A percentile compares a stretch with the other conserved stretches of the same genome.
Evolutionary conservation across 2,329 filamentous ascomycete species (phyloP).

Genomic region (Lecanicillium sp.): DNA sequence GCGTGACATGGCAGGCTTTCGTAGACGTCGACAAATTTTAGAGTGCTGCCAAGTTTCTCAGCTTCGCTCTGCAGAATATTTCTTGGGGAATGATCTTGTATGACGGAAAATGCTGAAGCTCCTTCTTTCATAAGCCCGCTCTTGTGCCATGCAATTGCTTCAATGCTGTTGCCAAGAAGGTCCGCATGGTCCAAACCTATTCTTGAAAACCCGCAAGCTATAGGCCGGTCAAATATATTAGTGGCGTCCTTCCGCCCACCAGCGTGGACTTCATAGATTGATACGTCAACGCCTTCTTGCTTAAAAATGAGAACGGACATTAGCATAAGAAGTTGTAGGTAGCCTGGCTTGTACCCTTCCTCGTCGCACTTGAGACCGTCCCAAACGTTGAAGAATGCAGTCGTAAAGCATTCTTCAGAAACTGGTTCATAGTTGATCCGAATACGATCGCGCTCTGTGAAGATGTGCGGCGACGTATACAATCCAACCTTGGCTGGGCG

Average conservation of each 20-base stretch:
- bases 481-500: conserved; percentile 30
- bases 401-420: conserved; percentile 28
- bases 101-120: conserved; percentile 28
- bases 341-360: conserved; percentile 17
- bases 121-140: conserved; percentile 39
- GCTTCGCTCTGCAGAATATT: conserved; percentile 27
- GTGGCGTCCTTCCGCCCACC: conserved; percentile 42
- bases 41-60: conserved; percentile 20
- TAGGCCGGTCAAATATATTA: conserved; percentile 35
- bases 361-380: conserved; percentile 19
- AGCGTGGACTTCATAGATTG: conserved; percentile 35
- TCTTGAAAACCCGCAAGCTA: conserved; percentile 35
- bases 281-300: conserved; percentile 32
- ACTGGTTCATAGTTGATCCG: conserved; percentile 30
- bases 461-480: conserved; percentile 41
- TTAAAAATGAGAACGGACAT: conserved; percentile 38
- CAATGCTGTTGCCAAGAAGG: conserved; percentile 34
- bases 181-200: conserved; percentile 40
- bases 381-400: conserved; percentile 37
- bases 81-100: conserved; percentile 20
- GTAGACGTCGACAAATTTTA: conserved; percentile 19
- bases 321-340: conserved; percentile 30
- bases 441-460: conserved; percentile 34
- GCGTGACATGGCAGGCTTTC: background rate
- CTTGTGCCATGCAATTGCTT: conserved; percentile 44